Percentiles rank a stretch among this genome's conserved stretches.
These are phyloP conservation scores for Maudiozyma serrabonitensis DNA, from an alignment of 805 yeast genomes.

Conservation along the genomic window DNA sequence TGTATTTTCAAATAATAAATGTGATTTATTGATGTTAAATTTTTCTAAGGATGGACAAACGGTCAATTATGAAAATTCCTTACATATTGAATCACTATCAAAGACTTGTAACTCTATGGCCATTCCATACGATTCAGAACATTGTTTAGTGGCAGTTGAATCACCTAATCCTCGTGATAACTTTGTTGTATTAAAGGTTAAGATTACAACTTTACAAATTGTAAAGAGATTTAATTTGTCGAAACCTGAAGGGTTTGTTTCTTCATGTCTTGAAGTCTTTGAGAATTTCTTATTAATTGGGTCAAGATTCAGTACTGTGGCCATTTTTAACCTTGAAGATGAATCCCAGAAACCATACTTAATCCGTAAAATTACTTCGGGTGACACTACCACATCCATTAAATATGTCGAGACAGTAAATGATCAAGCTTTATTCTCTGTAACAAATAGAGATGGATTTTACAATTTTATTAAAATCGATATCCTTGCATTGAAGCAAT, in stretches of 20 bases:
- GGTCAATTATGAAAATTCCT: conserved; percentile 14
- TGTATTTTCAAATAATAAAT: conserved; percentile 31
- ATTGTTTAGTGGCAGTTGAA: conserved; percentile 40
- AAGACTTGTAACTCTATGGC: conserved; percentile 45
- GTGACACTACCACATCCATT: conserved; percentile 61
- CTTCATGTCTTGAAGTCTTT: conserved; percentile 47
- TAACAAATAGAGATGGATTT: conserved; percentile 61
- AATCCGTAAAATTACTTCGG: conserved; percentile 43
- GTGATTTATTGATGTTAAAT: conserved; percentile 36
- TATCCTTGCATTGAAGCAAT: conserved; percentile 6
- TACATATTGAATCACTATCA: conserved; percentile 25
- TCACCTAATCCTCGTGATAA: conserved; percentile 59
- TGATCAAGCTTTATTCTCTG: conserved; percentile 23
- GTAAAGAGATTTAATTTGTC: conserved; percentile 14
- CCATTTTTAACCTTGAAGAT: conserved; percentile 38
- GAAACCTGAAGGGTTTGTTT: conserved; percentile 43
- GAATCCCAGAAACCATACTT: conserved; percentile 15
- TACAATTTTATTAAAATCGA: conserved; percentile 36
- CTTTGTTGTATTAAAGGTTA: conserved; percentile 35
- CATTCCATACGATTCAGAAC: conserved; percentile 16
- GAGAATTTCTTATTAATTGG: conserved; percentile 46
- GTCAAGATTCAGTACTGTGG: conserved; percentile 60
- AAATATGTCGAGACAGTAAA: conserved; percentile 27
- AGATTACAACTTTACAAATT: conserved; percentile 22
- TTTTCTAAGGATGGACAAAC: conserved; percentile 31